phyloP scores from a whole-genome alignment of 2,329 filamentous ascomycete genomes.

The Fonsecaea pedrosoi region DNA sequence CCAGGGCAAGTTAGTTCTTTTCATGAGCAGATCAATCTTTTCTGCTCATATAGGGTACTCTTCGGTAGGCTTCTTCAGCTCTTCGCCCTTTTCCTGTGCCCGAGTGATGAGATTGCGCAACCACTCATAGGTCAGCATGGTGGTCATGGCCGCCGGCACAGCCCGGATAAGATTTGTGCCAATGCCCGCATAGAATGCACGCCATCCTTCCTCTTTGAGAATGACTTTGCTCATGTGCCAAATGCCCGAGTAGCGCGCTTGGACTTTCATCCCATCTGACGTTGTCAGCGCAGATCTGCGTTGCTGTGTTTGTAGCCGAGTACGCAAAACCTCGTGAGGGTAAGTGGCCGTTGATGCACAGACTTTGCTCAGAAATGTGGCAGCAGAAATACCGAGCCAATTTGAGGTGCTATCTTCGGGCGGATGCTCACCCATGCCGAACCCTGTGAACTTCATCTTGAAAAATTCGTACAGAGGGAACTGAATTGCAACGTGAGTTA shows the following conservation, averaged over 20 bases:
- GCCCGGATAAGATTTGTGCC: slow-evolving; percentile 97
- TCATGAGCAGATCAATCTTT: neutral
- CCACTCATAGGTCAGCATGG: slow-evolving; percentile 96
- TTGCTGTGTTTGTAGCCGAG: slow-evolving; percentile 90
- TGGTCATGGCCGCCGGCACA: slow-evolving; percentile 93
- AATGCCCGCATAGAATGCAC: slow-evolving; percentile 95
- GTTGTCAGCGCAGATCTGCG: slow-evolving; percentile 62
- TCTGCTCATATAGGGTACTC: slow-evolving; percentile 19
- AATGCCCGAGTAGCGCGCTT: slow-evolving; percentile 74
- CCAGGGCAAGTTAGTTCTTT: slow-evolving; percentile 12
- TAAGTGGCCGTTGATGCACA: slow-evolving; percentile 95
- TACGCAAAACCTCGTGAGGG: slow-evolving; percentile 94
- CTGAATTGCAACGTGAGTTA: slow-evolving; percentile 95
- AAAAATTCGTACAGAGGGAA: slow-evolving; percentile 96
- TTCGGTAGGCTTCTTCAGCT: slow-evolving; percentile 28
- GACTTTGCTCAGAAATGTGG: slow-evolving; percentile 92
- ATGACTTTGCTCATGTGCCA: slow-evolving; percentile 84
- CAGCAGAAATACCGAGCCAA: slow-evolving; percentile 82
- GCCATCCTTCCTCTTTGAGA: slow-evolving; percentile 88
- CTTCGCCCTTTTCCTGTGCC: slow-evolving; percentile 57
- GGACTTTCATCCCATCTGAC: slow-evolving; percentile 64
- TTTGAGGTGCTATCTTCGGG: slow-evolving; percentile 66
- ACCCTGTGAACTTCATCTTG: slow-evolving; percentile 87
- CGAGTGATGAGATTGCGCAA: slow-evolving; percentile 62
- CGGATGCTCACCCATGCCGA: slow-evolving; percentile 78